A percentile compares a stretch with the other conserved stretches of the same genome.
Evolutionary conservation across 208 protist species (phyloP).

Genomic region (Acanthamoeba lugdunensis): DNA sequence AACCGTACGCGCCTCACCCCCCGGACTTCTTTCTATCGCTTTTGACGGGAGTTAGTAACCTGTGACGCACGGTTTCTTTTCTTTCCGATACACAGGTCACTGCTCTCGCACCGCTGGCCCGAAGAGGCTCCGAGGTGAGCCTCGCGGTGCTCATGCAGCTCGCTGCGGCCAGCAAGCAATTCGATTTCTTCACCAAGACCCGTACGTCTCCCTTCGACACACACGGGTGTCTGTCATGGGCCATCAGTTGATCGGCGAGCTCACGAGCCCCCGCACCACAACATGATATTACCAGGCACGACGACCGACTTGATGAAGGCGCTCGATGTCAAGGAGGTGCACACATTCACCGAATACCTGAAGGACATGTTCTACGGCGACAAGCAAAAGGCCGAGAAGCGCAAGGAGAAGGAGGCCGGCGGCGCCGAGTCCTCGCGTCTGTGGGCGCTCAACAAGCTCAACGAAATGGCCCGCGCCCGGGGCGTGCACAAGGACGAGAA

Average conservation of each 20-base stretch:
- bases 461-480: constrained; percentile 13
- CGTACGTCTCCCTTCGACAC: constrained; percentile 5
- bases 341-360: constrained; percentile 64
- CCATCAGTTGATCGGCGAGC: no score
- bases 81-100: background rate
- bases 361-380: constrained; percentile 72
- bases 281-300: background rate
- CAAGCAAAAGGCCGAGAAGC: constrained; percentile 16
- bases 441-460: constrained; percentile 67
- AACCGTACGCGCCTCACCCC: background rate
- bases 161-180: constrained; percentile 69
- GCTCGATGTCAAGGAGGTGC: constrained; percentile 57
- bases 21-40: background rate
- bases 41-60: background rate
- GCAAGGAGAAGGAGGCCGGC: constrained; percentile 15
- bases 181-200: constrained; percentile 75
- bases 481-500: constrained; percentile 66
- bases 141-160: constrained; percentile 67
- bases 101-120: background rate
- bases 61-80: background rate
- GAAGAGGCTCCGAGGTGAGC: constrained; percentile 39
- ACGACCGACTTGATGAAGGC: constrained; percentile 62
- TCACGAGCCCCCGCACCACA: no score
- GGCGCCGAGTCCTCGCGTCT: constrained; percentile 41
- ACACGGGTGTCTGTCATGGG: no score